Conservation (phyloP, 164 flowering plant species). For the Saururus chinensis region DNA sequence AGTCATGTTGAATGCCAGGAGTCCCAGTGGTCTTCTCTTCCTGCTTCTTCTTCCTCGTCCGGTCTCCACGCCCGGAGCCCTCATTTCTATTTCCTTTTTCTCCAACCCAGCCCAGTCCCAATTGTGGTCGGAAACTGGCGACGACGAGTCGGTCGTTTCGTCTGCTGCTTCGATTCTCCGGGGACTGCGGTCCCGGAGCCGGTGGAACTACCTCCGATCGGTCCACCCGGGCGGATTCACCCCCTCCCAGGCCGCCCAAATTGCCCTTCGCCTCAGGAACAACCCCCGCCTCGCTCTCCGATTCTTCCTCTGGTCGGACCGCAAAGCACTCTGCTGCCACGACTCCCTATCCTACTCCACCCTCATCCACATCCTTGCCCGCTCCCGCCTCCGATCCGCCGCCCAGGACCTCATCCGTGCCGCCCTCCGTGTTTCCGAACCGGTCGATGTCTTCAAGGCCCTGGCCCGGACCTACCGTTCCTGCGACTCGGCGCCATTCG, state of each 20-base stretch:
- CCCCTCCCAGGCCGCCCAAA: slow-evolving; percentile 46
- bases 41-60: not conserved
- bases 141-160: slow-evolving; percentile 16
- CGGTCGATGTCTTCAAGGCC: slow-evolving; percentile 33
- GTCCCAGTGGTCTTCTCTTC: too few relatives aligned
- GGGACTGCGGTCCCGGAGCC: slow-evolving; percentile 52
- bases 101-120: not conserved
- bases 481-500: slow-evolving; percentile 82
- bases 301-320: slow-evolving; percentile 59
- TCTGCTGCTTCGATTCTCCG: slow-evolving; percentile 35
- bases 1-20: too few relatives aligned
- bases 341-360: slow-evolving; percentile 53
- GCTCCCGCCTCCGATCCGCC: slow-evolving; percentile 40
- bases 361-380: slow-evolving; percentile 60
- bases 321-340: slow-evolving; percentile 42
- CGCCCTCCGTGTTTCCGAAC: slow-evolving; percentile 27
- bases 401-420: slow-evolving; percentile 32
- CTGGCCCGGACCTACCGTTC: slow-evolving; percentile 49
- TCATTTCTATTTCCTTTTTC: not conserved
- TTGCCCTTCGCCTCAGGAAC: slow-evolving; percentile 46
- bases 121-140: not conserved
- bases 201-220: slow-evolving; percentile 55
- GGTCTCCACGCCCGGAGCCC: not conserved
- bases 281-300: slow-evolving; percentile 62
- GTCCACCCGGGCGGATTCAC: slow-evolving; percentile 43